A percentile compares a stretch with the other conserved stretches of the same genome.
These are phyloP conservation scores for Colletotrichum musicola DNA, from an alignment of 2,329 filamentous ascomycete species.

Conservation along the genomic window DNA sequence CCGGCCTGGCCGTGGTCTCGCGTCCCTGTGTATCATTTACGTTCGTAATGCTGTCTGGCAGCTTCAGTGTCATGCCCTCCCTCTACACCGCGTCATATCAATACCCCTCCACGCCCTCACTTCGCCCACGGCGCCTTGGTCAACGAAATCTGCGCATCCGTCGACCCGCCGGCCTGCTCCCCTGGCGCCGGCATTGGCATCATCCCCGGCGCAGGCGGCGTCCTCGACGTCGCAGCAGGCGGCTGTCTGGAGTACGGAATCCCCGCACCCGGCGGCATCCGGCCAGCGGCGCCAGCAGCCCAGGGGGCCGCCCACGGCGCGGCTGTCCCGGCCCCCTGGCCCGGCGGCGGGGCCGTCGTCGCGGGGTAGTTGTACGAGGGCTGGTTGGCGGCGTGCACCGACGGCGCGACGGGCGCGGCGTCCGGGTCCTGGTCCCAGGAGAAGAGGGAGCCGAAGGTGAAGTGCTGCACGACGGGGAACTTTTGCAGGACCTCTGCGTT, in stretches of 20 bases:
- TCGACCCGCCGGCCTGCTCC: conserved; percentile 45
- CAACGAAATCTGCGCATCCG: conserved; percentile 54
- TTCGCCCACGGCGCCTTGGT: conserved; percentile 64
- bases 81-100: background rate
- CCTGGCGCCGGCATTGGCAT: conserved; percentile 39
- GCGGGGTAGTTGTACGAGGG: conserved; percentile 49
- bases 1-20: background rate
- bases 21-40: background rate
- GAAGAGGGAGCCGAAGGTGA: conserved; percentile 85
- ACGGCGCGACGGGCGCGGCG: conserved; percentile 61
- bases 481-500: conserved; percentile 96
- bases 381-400: conserved; percentile 70
- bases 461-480: conserved; percentile 99
- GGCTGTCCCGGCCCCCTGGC: conserved; percentile 49
- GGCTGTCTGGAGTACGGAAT: conserved; percentile 55
- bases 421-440: conserved; percentile 78
- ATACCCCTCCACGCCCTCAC: conserved; percentile 37
- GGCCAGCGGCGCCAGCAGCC: conserved; percentile 51
- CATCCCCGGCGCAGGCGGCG: conserved; percentile 25
- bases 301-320: conserved; percentile 62
- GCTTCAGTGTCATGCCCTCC: background rate
- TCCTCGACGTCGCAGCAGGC: conserved; percentile 34
- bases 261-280: conserved; percentile 54
- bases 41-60: conserved; percentile 6
- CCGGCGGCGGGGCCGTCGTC: conserved; percentile 44